phyloP scores from a whole-genome alignment of 2,329 filamentous ascomycete species.

The Claviceps paspali region DNA sequence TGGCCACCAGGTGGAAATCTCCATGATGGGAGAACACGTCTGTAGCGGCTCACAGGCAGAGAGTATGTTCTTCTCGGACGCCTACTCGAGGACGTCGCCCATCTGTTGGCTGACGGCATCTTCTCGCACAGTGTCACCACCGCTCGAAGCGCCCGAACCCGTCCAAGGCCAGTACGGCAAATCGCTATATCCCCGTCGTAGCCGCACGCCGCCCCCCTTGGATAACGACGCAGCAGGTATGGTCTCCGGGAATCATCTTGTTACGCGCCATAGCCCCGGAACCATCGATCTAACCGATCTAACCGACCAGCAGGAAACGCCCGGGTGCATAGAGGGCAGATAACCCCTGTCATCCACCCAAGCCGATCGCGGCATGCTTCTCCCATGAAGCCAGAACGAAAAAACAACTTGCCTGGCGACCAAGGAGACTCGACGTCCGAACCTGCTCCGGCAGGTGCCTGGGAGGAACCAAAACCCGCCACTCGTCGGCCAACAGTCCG shows the following conservation, averaged over 20 bases:
- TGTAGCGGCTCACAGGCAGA: slow-evolving; percentile 41
- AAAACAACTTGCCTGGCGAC: slow-evolving; percentile 24
- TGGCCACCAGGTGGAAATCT: slow-evolving; percentile 63
- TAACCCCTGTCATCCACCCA: slow-evolving; percentile 48
- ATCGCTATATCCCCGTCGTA: slow-evolving; percentile 20
- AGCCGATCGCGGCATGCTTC: slow-evolving; percentile 46
- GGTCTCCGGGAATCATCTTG: too few relatives aligned
- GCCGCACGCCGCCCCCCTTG: slow-evolving; percentile 29
- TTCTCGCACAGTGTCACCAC: slow-evolving; percentile 20
- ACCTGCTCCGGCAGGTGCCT: neutral
- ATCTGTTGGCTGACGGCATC: neutral
- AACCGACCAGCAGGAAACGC: slow-evolving; percentile 1
- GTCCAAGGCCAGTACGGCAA: slow-evolving; percentile 13
- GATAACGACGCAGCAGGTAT: slow-evolving; percentile 40
- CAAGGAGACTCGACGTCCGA: slow-evolving; percentile 30
- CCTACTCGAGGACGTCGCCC: neutral
- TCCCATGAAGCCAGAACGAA: slow-evolving; percentile 39
- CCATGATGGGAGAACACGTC: slow-evolving; percentile 71
- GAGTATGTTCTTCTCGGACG: slow-evolving; percentile 18
- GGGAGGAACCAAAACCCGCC: neutral
- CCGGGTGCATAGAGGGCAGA: slow-evolving; percentile 38
- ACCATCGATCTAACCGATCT: too few relatives aligned
- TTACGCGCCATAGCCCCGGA: too few relatives aligned
- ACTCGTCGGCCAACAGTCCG: slow-evolving; percentile 9
- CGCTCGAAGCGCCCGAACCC: slow-evolving; percentile 17